Base-by-base conservation (phyloP, 2,329 filamentous ascomycete species). In the Cladosporium cucumerinum region DNA sequence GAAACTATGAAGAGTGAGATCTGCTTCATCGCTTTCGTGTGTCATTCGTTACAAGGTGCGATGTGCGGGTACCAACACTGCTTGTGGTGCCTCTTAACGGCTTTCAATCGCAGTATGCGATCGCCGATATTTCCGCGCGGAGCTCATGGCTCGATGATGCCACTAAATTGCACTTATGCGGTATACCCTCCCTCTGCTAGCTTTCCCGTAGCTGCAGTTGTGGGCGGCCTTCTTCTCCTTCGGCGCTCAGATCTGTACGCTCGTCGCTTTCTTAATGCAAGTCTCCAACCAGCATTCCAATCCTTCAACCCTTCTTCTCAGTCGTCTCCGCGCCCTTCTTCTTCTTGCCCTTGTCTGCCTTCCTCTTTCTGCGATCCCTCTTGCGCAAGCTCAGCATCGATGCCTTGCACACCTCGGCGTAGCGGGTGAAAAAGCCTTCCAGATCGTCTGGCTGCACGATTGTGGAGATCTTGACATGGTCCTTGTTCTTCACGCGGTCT, bases 371-470 rank as follows among this genome's bases (percentile, higher is more conserved):
- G 74, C 93, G 86, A 79, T 98, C 94, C 71, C 95, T 85, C 75
- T 96, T 97, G 86, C 97, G 98, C 79, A 99, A 76, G 8, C 89
- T 88, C 57, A 86, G 84, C 93, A 98, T 97, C 6, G 93, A 92
- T 0, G 84, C 82, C 81, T 96, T 97, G 80, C 93, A 97, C 3
- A 93, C 84, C 70, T 98, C 95, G 25, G 93, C 93, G 80, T 98
- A 99, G 60, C 86, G 84, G 32, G 82, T 80, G 77, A 93, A 99
- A 75, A 99, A 99, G 0, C 77, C 81, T 62, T 96, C 93, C 12
- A 98, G 77, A 5, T 89, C 86, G 65, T 89, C 86, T 0, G 90
- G 86, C 63, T 89, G 84, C 0, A 98, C 93, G 0, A 97, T 78
- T 0, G 95, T 98, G 2, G 91, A 92, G 28, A 97, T 75, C 77